phyloP scores from a whole-genome alignment of 176 grass and related monocot genomes.

The Zoysia pacifica region DNA sequence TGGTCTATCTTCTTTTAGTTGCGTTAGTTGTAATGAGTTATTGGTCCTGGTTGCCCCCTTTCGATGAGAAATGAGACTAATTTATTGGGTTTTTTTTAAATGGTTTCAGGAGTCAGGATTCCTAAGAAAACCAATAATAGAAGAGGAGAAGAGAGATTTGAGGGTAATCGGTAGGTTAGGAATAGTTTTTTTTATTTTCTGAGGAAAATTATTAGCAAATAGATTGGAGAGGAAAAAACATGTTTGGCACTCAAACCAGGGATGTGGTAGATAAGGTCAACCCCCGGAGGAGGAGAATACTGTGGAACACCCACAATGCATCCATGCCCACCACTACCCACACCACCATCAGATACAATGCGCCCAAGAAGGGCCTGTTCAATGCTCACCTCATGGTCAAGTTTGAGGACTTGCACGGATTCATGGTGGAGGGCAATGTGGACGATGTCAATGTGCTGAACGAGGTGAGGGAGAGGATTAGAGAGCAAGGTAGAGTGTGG shows the following conservation, averaged over 20 bases:
- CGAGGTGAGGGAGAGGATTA: constrained; percentile 90
- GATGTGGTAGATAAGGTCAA: constrained; percentile 45
- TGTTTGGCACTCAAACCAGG: constrained; percentile 54
- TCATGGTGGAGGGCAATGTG: constrained; percentile 86
- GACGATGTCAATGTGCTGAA: constrained; percentile 95
- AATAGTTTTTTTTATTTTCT: neutral
- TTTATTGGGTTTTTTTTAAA: constrained; percentile 11
- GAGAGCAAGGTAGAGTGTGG: constrained; percentile 87
- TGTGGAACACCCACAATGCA: constrained; percentile 38
- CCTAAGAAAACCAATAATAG: neutral
- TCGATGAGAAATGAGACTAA: constrained; percentile 16
- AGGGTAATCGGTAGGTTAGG: neutral
- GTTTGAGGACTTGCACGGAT: constrained; percentile 88
- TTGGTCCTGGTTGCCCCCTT: neutral
- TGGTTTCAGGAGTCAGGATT: constrained; percentile 9
- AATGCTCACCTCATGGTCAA: constrained; percentile 58
- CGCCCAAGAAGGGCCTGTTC: constrained; percentile 33
- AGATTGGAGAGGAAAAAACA: constrained; percentile 23
- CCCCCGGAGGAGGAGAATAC: constrained; percentile 48
- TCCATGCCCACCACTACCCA: constrained; percentile 47
- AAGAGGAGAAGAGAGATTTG: constrained; percentile 24
- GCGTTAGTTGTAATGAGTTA: neutral
- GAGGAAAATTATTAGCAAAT: neutral
- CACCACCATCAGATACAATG: constrained; percentile 30
- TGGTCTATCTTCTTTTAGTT: neutral